Percentiles rank a stretch among this genome's conserved stretches.
Evolutionary conservation across 2,329 filamentous ascomycete species (phyloP).

Genomic region (Coniella vitis): DNA sequence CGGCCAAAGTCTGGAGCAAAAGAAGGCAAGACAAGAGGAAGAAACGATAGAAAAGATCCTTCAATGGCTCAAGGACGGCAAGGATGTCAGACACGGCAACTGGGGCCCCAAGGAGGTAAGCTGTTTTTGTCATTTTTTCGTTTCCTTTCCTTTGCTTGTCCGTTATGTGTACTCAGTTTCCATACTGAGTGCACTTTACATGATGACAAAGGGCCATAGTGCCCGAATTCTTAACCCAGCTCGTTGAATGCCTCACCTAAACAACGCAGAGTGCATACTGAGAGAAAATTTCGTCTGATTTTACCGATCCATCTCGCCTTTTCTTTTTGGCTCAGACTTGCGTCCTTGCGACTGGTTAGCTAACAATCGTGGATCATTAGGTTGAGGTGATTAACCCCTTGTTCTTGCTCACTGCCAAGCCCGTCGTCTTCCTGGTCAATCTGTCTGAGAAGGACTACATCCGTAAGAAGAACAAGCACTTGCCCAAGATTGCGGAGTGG

Average conservation of each 20-base stretch:
- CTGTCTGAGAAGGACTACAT: conserved; percentile 95
- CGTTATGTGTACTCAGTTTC: conserved; percentile 11
- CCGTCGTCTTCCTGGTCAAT: conserved; percentile 95
- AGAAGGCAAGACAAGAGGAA: conserved; percentile 93
- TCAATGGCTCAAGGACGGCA: conserved; percentile 74
- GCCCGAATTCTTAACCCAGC: conserved; percentile 99
- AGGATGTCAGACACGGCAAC: conserved; percentile 84
- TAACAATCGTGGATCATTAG: conserved; percentile 41
- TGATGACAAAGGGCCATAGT: conserved; percentile 98
- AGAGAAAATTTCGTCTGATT: conserved; percentile 78
- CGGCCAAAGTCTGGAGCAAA: conserved; percentile 93
- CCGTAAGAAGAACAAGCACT: conserved; percentile 99
- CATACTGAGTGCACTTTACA: conserved; percentile 31
- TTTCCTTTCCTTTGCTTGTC: conserved; percentile 18
- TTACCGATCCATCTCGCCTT: too few relatives aligned
- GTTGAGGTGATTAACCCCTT: conserved; percentile 97
- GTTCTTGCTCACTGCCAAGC: conserved; percentile 91
- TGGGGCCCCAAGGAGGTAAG: conserved; percentile 95
- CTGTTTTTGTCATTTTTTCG: conserved; percentile 19
- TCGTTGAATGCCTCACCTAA: conserved; percentile 84
- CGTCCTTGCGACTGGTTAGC: conserved; percentile 19
- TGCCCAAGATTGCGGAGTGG: conserved; percentile 90
- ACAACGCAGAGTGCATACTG: conserved; percentile 74
- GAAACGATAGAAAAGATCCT: conserved; percentile 89
- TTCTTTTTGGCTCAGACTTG: too few relatives aligned